Evolutionary conservation across 176 grass and related monocot genomes (phyloP), one percentile per base, ranked within the genome.

Genomic region (Oryza glumipatula): DNA sequence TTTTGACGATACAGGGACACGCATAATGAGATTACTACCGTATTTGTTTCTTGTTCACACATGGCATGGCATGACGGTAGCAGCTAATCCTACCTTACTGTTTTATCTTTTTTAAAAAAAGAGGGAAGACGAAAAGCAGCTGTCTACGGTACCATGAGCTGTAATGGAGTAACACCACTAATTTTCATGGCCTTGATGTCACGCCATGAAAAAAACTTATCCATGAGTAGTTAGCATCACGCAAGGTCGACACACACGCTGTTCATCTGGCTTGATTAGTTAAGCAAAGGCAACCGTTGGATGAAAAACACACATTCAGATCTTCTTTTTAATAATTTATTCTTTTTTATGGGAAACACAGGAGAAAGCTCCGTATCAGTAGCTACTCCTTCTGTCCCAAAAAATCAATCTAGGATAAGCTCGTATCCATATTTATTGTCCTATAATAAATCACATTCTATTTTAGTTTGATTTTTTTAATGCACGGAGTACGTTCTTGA

Each of bases 1-100:
- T 72, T 67, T 24, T 16, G 60, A 22, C 58, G n/a, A 56, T 63
- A 79, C 4, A 70, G 36, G 48, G 65, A 85, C 83, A 30, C 11
- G 74, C 13, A 10, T 8, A 2, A 48, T 1, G 26, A 48, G 65
- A 11, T 44, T 44, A 44, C 43, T 44, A 44, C 43, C 11, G 22
- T 74, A 45, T 56, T 58, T 58, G 54, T 58, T 23, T 28, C 28
- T 28, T 72, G 21, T 24, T 22, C 1, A 16, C 72, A 56, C 54
- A 58, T 9, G 54, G 54, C 6, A 58, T 58, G 23, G 12, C 44
- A 28, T 16, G 71, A 49, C 1, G 12, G 3, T 9, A 73, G 3
- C 12, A 16, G 23, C 12, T 9, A 51, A 2, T 14, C n/a, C 21
- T 24, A 45, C 9, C 22, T 19, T 52, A 11, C 23, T 74, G 72